Base-by-base conservation (phyloP, 202 grass and related monocot species). In the Eragrostis tef region DNA sequence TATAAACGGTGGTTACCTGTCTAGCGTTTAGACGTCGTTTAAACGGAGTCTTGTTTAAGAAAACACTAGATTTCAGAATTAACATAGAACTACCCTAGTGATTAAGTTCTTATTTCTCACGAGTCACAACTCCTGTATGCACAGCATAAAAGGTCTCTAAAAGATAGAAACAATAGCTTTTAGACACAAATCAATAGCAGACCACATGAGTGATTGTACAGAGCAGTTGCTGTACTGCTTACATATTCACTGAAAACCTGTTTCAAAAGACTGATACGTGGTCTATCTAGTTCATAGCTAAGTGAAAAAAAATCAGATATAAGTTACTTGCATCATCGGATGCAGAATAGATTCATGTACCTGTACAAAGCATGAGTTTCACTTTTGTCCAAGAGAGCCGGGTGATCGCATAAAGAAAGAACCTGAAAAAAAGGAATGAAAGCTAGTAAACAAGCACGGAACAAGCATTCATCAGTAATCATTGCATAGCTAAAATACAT, bases 301-400 rank as follows among this genome's bases (percentile, higher is more conserved):
- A 84, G 58, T 39, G 41, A 79, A 60, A 41, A 73, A 76, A 79
- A 59, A 69, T 65, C 62, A 60, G 19, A 44, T 78, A 41, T 44
- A 71, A 43, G 80, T 79, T 73, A 60, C 58, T 70, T 68, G 50
- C 57, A 68, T 75, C 74, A 53, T 61, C 58, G 34, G 53, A 79
- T 29, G 70, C 20, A 20, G 12, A 68, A 22, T 44, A 36, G 3
- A 67, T 63, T 63, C 1, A 76, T 69, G 6, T 97, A 97, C 94
- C 92, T 98, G 86, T 93, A 98, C 19, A 98, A 84, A 79, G 88
- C 94, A 91, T 90, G 88, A 79, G 84, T 93, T 79, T 98, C 92
- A 77, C 90, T 94, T 88, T 93, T 92, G 82, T 94, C 94, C 81
- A 98, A 82, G 50, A 98, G 90, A 77, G 82, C 46, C 81, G 92